Evolutionary conservation across 2,329 filamentous ascomycete genomes (phyloP).

Genomic region (Aureobasidium sp.): DNA sequence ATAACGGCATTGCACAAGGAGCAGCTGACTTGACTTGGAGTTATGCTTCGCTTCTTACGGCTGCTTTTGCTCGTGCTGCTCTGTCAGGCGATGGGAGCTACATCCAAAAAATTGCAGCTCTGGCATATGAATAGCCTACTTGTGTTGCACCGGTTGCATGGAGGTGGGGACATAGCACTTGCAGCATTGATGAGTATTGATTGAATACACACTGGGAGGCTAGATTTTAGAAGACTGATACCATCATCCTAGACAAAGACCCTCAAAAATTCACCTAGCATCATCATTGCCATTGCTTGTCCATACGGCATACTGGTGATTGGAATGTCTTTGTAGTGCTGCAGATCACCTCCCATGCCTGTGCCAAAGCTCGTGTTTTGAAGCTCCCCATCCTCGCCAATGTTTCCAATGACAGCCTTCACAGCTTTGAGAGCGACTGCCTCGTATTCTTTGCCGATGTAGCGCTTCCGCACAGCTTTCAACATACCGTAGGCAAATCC

Average conservation of each 20-base stretch:
- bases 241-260: conserved; percentile 39
- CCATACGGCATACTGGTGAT: conserved; percentile 77
- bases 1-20: conserved; percentile 20
- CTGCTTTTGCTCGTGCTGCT: conserved; percentile 22
- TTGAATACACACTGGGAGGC: neutral
- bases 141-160: neutral
- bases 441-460: conserved; percentile 55
- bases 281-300: conserved; percentile 79
- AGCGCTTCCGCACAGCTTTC: conserved; percentile 62
- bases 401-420: conserved; percentile 55
- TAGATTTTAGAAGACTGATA: neutral
- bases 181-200: neutral
- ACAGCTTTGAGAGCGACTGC: conserved; percentile 56
- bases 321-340: conserved; percentile 70
- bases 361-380: conserved; percentile 70
- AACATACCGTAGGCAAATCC: conserved; percentile 75
- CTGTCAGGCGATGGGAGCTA: neutral
- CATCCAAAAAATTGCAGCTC: neutral
- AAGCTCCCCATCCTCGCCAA: conserved; percentile 60
- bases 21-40: conserved; percentile 27
- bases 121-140: neutral
- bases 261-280: conserved; percentile 63
- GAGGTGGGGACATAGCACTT: neutral
- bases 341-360: conserved; percentile 61
- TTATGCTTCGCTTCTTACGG: conserved; percentile 25